A percentile compares a stretch with the other conserved stretches of the same genome.
Evolutionary conservation across 352 stramenopile genomes (phyloP).

Genomic region (Phytophthora fragariaefolia): DNA sequence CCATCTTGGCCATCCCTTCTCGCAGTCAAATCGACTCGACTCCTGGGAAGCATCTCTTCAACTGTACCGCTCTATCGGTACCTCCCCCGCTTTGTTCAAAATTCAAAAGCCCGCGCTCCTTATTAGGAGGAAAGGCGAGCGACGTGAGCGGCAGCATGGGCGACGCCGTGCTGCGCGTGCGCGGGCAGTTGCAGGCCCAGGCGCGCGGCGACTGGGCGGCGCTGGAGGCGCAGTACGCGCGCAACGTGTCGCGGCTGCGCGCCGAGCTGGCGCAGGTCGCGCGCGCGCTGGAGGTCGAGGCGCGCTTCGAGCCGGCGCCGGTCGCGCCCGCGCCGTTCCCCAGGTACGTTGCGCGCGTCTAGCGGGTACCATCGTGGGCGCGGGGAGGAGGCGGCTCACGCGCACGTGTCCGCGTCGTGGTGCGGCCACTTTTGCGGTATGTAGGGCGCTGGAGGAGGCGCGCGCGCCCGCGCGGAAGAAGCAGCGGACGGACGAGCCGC

Average conservation of each 20-base stretch:
- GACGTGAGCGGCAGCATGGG: conserved; percentile 49
- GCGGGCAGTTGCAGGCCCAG: conserved; percentile 57
- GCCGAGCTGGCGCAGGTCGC: conserved; percentile 58
- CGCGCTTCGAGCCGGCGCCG: conserved; percentile 44
- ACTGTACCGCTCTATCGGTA: background rate
- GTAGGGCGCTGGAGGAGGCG: conserved; percentile 15
- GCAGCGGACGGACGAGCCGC: conserved; percentile 24
- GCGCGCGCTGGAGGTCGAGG: conserved; percentile 54
- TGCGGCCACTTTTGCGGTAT: background rate
- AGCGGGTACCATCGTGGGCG: background rate
- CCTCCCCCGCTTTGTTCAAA: conserved; percentile 23
- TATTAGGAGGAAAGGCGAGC: conserved; percentile 15
- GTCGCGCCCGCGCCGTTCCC: conserved; percentile 21
- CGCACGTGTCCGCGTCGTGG: background rate
- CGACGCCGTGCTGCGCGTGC: conserved; percentile 71
- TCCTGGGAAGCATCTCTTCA: background rate
- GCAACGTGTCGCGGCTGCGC: conserved; percentile 59
- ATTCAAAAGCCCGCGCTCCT: conserved; percentile 28
- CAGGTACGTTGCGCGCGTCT: conserved; percentile 14
- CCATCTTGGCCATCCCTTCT: too few relatives aligned
- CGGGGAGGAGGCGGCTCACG: background rate
- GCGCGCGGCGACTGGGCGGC: conserved; percentile 58
- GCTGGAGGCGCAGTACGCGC: conserved; percentile 53
- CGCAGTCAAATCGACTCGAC: too few relatives aligned
- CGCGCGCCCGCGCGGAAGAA: conserved; percentile 27